Evolutionary conservation across 176 grass and related monocot species (phyloP), one percentile per base, ranked within the genome.

Genomic region (Typha latifolia): DNA sequence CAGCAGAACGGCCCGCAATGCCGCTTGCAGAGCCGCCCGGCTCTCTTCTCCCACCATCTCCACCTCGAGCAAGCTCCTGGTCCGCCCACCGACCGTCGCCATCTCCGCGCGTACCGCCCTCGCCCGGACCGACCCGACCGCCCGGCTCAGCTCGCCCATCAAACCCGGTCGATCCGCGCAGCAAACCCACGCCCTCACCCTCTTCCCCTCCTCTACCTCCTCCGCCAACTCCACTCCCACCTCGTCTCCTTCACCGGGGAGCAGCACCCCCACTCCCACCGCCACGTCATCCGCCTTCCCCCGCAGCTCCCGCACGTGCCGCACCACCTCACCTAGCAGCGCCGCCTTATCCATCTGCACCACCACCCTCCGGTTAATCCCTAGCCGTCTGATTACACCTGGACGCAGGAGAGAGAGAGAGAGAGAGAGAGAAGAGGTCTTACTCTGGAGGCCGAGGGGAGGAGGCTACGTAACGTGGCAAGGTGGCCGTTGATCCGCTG

Each of bases 321-420:
- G 72, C 68, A 96, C 92, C 80, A 96, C 89, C 94, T 99, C 89
- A 15, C 94, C 94, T 37, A 99, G 81, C 76, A 99, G 19, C 53
- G 89, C 89, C 64, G 94, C 94, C 75, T 99, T 99, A 81, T 99
- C 94, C 94, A 99, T 84, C 94, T 99, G 72, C 72, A 67, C 8
- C 26, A 12, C 56, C n/a, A 15, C 24, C 13, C 22, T 77, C 61
- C 5, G 0, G 1, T 43, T 10, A 43, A 4, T 61, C 24, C 9
- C 14, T 50, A 12, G 9, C 19, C 14, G 14, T 14, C 48, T 14
- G 68, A 4, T 32, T 8, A 57, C 9, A 43, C 64, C 22, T 26
- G 24, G 52, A 43, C 29, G 19, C 21, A 5, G 64, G 51, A 73
- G 15, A 68, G 22, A 23, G 14, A 20, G 51, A 73, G 15, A 68